Evolutionary conservation across 108 stramenopile genomes (phyloP).

Genomic region (Nitzschia sp.): DNA sequence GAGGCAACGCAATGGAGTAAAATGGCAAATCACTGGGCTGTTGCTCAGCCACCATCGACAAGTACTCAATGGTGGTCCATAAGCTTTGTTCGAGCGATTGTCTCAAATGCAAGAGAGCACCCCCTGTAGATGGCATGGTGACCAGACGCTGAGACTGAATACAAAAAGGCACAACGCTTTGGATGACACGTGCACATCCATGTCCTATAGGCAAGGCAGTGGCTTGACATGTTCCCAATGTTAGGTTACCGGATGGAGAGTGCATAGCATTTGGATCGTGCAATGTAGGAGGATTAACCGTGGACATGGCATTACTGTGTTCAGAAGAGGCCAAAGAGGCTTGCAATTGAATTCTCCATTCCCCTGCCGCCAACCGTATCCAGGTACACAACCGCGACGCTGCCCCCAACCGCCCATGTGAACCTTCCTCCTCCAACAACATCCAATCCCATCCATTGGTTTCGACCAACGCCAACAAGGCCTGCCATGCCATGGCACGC

Average conservation of each 20-base stretch:
- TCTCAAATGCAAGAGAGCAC: slow-evolving; percentile 18
- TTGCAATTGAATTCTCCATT: slow-evolving; percentile 40
- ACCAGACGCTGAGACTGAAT: slow-evolving; percentile 11
- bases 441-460: slow-evolving; percentile 27
- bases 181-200: slow-evolving; percentile 25
- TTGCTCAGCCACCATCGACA: background rate
- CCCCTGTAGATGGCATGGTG: background rate
- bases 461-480: slow-evolving; percentile 10
- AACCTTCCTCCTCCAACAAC: background rate
- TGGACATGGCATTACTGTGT: too few species aligned
- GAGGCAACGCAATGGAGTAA: background rate
- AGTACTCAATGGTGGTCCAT: slow-evolving; percentile 15
- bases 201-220: slow-evolving; percentile 20
- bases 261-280: background rate
- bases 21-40: slow-evolving; percentile 5
- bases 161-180: slow-evolving; percentile 18
- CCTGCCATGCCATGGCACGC: slow-evolving; percentile 37
- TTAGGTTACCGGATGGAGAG: background rate
- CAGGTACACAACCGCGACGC: slow-evolving; percentile 24
- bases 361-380: slow-evolving; percentile 35
- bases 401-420: background rate
- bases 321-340: background rate
- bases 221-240: background rate
- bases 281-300: too few species aligned
- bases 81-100: slow-evolving; percentile 35